A percentile compares a stretch with the other conserved stretches of the same genome.
phyloP scores from a whole-genome alignment of 305 asterid species.

The Fraxinus dipetala region DNA sequence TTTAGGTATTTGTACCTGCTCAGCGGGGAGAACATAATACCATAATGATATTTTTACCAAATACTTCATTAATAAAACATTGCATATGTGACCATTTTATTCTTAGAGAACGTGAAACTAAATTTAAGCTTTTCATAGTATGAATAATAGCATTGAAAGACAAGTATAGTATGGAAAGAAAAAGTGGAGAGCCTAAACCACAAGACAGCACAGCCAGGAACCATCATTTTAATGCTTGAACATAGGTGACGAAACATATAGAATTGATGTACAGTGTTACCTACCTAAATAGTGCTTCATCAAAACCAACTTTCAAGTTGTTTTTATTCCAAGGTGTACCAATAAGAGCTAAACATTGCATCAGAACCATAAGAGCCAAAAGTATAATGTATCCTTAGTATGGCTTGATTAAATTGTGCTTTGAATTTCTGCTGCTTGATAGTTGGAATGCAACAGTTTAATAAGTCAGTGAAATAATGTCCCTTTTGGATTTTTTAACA shows the following conservation, averaged over 20 bases:
- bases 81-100: too few relatives aligned
- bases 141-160: background rate
- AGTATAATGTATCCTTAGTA: too few relatives aligned
- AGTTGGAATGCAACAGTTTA: background rate
- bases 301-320: background rate
- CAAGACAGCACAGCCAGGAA: background rate
- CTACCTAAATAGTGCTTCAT: background rate
- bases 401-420: background rate
- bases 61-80: too few relatives aligned
- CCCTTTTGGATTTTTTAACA: too few relatives aligned
- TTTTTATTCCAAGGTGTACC: too few relatives aligned
- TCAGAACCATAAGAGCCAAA: too few relatives aligned
- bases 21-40: too few relatives aligned
- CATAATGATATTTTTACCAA: too few relatives aligned
- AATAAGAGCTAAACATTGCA: background rate
- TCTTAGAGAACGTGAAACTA: background rate
- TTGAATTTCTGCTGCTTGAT: background rate
- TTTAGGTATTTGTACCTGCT: too few relatives aligned
- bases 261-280: background rate
- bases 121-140: background rate
- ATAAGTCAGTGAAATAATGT: background rate
- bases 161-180: background rate
- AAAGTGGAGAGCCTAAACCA: background rate
- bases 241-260: background rate
- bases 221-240: background rate